phyloP scores from a whole-genome alignment of 1,284 basidiomycete species.

The Phylloboletellus chloephorus region DNA sequence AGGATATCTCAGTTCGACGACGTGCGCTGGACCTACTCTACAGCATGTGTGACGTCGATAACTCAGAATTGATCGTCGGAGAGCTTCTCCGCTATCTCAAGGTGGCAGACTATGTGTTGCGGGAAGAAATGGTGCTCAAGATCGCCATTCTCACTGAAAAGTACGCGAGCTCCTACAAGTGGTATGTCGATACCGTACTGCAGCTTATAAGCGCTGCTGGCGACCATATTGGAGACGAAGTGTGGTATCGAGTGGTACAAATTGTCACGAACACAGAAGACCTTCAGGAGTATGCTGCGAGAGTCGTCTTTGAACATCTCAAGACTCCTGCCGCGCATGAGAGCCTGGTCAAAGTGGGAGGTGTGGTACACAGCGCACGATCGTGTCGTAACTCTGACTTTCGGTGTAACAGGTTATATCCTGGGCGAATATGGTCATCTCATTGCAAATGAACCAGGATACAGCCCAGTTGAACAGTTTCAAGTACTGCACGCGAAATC shows the following conservation, averaged over 20 bases:
- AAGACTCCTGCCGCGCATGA: constrained; percentile 90
- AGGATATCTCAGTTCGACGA: constrained; percentile 94
- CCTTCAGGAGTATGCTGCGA: constrained; percentile 90
- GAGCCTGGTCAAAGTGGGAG: constrained; percentile 95
- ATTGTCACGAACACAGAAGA: constrained; percentile 99
- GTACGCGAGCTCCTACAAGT: constrained; percentile 91
- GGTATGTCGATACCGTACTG: constrained; percentile 96
- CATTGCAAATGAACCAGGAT: constrained; percentile 91
- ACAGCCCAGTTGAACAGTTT: constrained; percentile 94
- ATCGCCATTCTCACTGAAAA: constrained; percentile 98
- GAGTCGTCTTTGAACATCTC: constrained; percentile 89
- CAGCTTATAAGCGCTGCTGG: constrained; percentile 95
- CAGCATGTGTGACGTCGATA: constrained; percentile 97
- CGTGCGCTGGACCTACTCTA: constrained; percentile 94
- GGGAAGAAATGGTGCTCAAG: constrained; percentile 98
- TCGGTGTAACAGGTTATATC: constrained; percentile 67
- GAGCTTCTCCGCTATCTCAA: constrained; percentile 91
- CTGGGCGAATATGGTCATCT: constrained; percentile 97
- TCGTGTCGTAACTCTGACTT: constrained; percentile 13
- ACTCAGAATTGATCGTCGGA: constrained; percentile 91
- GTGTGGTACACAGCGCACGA: constrained; percentile 37
- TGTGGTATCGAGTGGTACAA: constrained; percentile 98
- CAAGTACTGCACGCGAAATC: constrained; percentile 92
- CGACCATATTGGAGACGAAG: constrained; percentile 97
- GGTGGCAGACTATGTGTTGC: constrained; percentile 91